Percentiles rank a stretch among this genome's conserved stretches.
Evolutionary conservation across 2,329 filamentous ascomycete species (phyloP).

Genomic region (Penicillium brasilianum): DNA sequence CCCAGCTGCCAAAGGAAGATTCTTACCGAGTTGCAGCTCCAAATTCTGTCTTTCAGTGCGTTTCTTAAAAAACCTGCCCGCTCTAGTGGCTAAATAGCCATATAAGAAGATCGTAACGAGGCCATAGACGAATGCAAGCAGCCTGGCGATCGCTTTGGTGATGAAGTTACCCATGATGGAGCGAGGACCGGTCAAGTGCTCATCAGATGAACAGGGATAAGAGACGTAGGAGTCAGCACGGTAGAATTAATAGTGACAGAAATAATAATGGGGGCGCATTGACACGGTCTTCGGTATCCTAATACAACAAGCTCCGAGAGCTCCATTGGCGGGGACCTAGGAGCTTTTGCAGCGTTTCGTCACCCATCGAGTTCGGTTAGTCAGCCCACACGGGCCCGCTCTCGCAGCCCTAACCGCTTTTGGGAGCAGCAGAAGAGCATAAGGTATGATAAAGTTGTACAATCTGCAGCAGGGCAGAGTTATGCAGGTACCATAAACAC

Average conservation of each 20-base stretch:
- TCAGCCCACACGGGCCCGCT: background rate
- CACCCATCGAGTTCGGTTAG: background rate
- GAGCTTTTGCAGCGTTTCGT: slow-evolving; percentile 7
- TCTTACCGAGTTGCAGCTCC: slow-evolving; percentile 49
- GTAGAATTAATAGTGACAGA: background rate
- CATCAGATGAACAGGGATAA: background rate
- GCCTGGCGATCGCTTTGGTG: slow-evolving; percentile 23
- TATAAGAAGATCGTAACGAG: slow-evolving; percentile 44
- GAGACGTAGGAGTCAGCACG: background rate
- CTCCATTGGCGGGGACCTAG: slow-evolving; percentile 9
- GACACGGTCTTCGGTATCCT: background rate
- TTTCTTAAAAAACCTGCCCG: slow-evolving; percentile 45
- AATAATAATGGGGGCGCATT: background rate
- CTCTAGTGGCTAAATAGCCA: slow-evolving; percentile 34
- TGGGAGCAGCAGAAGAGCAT: background rate
- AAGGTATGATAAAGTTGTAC: background rate
- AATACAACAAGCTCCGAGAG: slow-evolving; percentile 2
- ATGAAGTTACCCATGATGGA: slow-evolving; percentile 32
- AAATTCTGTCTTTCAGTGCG: slow-evolving; percentile 47
- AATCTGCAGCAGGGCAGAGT: background rate
- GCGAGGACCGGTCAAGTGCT: background rate
- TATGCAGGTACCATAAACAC: background rate
- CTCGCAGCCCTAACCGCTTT: background rate
- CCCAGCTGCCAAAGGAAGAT: background rate
- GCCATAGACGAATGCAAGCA: slow-evolving; percentile 39